Evolutionary conservation across 2,329 filamentous ascomycete species (phyloP).

Genomic region (Dactylonectria macrodidyma): DNA sequence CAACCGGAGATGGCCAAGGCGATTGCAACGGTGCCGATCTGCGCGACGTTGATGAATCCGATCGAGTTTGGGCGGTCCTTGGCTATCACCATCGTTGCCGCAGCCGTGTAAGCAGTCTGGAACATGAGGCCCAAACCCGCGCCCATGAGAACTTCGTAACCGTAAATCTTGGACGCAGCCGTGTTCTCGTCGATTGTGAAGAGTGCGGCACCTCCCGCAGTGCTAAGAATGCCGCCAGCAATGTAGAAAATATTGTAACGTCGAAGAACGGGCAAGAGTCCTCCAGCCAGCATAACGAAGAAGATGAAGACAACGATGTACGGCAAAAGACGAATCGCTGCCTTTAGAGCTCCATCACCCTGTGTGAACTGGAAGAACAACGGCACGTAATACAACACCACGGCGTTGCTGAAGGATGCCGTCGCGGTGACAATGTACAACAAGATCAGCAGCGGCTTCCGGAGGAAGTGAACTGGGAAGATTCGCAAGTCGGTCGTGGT

Average conservation of each 20-base stretch:
- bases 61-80: conserved; percentile 45
- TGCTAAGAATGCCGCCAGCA: conserved; percentile 45
- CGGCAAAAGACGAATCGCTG: conserved; percentile 59
- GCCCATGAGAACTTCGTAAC: conserved; percentile 50
- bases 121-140: conserved; percentile 51
- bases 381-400: conserved; percentile 67
- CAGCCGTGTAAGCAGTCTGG: conserved; percentile 48
- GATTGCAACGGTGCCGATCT: conserved; percentile 42
- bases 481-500: conserved; percentile 56
- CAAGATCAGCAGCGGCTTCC: conserved; percentile 54
- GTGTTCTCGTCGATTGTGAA: conserved; percentile 42
- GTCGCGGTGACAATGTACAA: conserved; percentile 58
- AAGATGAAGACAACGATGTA: conserved; percentile 50
- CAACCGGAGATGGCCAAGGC: conserved; percentile 8
- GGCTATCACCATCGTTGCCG: conserved; percentile 42
- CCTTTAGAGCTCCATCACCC: conserved; percentile 56
- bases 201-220: conserved; percentile 44
- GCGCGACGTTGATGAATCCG: conserved; percentile 51
- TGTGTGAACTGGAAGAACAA: conserved; percentile 68
- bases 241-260: conserved; percentile 55
- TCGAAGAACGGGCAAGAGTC: conserved; percentile 54
- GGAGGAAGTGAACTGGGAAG: conserved; percentile 35
- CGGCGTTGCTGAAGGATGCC: conserved; percentile 54
- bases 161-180: conserved; percentile 48
- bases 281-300: conserved; percentile 54